Evolutionary conservation across 495 filamentous ascomycete genomes (phyloP).

Genomic region (Penicillium tannophilum): DNA sequence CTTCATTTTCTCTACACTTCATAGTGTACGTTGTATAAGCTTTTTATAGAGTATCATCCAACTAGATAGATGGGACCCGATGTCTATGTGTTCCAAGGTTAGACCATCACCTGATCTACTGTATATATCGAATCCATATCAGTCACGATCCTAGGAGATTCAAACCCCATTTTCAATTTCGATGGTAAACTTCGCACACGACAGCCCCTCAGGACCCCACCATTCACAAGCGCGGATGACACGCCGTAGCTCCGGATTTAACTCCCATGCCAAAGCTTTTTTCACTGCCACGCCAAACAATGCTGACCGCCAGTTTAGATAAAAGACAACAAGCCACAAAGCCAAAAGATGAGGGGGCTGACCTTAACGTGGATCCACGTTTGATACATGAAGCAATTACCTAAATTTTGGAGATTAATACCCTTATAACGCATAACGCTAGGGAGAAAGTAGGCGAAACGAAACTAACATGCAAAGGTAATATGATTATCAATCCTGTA

Average conservation of each 20-base stretch:
- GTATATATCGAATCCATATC: not conserved
- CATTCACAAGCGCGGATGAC: conserved; percentile 11
- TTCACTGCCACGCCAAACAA: conserved; percentile 8
- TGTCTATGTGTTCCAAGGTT: not conserved
- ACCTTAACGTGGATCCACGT: not conserved
- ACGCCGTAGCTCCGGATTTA: not conserved
- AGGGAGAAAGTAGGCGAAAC: not conserved
- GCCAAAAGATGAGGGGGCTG: not conserved
- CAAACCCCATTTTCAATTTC: not conserved
- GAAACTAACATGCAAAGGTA: not conserved
- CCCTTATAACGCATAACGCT: not conserved
- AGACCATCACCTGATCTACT: not conserved
- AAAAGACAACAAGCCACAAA: not conserved
- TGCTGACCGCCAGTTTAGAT: conserved; percentile 24
- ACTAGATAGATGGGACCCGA: not conserved
- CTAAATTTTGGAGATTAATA: not conserved
- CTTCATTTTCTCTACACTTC: not conserved
- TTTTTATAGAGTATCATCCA: not conserved
- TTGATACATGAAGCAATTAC: not conserved
- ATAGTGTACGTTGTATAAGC: not conserved
- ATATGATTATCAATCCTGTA: not conserved
- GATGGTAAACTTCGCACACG: not conserved
- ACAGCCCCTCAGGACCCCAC: conserved; percentile 5
- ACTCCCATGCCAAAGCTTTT: not conserved
- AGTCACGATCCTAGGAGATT: not conserved